Conservation (phyloP, 306 rosid species). For the Clitoria ternatea region DNA sequence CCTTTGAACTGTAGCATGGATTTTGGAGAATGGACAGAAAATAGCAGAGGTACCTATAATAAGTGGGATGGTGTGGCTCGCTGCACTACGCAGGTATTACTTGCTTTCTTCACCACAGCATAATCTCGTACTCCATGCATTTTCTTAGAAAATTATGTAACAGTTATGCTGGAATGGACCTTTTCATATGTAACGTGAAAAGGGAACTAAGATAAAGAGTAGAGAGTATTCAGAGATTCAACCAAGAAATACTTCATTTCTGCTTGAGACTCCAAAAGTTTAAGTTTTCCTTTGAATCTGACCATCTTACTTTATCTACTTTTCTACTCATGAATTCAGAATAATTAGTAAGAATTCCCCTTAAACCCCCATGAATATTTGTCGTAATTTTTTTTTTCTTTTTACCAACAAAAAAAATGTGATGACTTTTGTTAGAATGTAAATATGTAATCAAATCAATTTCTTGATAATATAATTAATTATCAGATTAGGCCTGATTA, state of each 20-base stretch:
- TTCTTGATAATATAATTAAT: too few species aligned
- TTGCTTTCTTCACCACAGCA: neutral
- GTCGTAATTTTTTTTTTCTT: neutral
- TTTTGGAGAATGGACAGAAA: slow-evolving; percentile 81
- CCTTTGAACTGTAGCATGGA: slow-evolving; percentile 69
- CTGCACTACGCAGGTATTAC: slow-evolving; percentile 63
- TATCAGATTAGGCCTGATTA: too few species aligned
- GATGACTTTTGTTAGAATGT: too few species aligned
- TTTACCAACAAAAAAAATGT: neutral
- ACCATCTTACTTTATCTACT: neutral
- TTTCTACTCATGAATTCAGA: neutral
- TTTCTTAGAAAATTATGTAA: neutral
- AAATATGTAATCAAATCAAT: too few species aligned
- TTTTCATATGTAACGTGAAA: neutral
- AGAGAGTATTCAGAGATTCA: neutral
- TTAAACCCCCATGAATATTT: neutral
- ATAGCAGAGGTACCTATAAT: slow-evolving; percentile 76
- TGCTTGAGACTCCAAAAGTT: neutral
- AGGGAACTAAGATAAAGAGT: neutral
- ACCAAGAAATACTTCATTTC: neutral
- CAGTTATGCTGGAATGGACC: neutral
- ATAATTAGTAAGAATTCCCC: neutral
- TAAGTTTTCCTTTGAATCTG: neutral
- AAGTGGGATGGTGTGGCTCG: slow-evolving; percentile 90
- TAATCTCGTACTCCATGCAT: slow-evolving; percentile 3